These are phyloP conservation scores for Erodium chrysanthum DNA, from an alignment of 441 rosid genomes.

Conservation along the genomic window DNA sequence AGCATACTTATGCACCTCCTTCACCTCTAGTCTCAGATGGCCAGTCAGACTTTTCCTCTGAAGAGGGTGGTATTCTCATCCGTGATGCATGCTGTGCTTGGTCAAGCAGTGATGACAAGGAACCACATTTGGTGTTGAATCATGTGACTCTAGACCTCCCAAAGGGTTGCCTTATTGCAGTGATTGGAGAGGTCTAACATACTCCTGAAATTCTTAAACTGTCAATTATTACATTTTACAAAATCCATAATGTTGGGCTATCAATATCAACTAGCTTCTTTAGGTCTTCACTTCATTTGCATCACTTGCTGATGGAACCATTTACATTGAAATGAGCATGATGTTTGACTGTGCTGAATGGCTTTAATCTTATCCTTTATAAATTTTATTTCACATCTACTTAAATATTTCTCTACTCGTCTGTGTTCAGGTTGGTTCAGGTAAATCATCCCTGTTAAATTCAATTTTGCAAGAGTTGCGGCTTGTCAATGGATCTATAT, in stretches of 20 bases:
- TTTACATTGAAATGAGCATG: not conserved
- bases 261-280: not conserved
- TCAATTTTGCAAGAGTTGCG: constrained; percentile 63
- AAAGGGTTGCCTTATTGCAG: constrained; percentile 58
- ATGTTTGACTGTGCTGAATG: not conserved
- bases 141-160: constrained; percentile 49
- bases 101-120: constrained; percentile 43
- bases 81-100: constrained; percentile 59
- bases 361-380: not conserved
- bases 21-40: constrained; percentile 22
- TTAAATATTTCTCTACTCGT: constrained; percentile 16
- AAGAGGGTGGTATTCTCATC: constrained; percentile 43
- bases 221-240: not conserved
- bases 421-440: constrained; percentile 78
- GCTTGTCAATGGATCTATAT: constrained; percentile 53
- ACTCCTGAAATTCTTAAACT: constrained; percentile 12
- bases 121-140: constrained; percentile 43
- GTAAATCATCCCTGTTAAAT: constrained; percentile 81
- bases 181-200: constrained; percentile 71
- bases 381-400: not conserved
- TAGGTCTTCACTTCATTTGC: constrained; percentile 3
- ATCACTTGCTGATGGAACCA: not conserved
- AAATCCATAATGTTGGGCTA: not conserved
- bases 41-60: constrained; percentile 27
- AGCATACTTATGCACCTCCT: constrained; percentile 18